phyloP scores from a whole-genome alignment of 2,329 filamentous ascomycete species.

The Claviceps capensis region DNA sequence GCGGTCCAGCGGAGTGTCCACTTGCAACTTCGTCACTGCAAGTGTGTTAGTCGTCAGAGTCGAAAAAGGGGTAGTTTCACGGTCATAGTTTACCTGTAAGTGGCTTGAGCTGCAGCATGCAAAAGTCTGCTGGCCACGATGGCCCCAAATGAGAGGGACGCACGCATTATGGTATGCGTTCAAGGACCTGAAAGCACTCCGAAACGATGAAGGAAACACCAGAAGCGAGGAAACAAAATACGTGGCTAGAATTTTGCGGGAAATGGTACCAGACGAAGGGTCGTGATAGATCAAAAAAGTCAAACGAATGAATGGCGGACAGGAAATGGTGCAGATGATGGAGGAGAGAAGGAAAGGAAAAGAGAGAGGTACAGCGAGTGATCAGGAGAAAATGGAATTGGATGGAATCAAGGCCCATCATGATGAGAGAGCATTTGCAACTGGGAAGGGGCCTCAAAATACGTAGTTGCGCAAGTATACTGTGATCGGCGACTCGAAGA shows the following conservation, averaged over 20 bases:
- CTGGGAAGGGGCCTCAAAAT: background rate
- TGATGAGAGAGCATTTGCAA: background rate
- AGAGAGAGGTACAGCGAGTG: background rate
- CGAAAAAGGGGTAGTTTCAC: background rate
- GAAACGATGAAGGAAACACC: background rate
- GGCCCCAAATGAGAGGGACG: constrained; percentile 20
- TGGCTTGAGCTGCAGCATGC: constrained; percentile 17
- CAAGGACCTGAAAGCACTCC: background rate
- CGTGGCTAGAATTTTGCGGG: constrained; percentile 3
- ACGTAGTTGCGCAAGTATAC: background rate
- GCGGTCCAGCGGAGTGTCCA: constrained; percentile 4
- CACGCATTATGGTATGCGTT: constrained; percentile 24
- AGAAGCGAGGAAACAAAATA: constrained; percentile 2
- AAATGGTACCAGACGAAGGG: constrained; percentile 1
- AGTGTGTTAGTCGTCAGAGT: background rate
- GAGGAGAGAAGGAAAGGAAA: background rate
- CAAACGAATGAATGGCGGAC: constrained; percentile 4
- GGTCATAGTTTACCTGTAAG: constrained; percentile 18
- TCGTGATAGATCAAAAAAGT: constrained; percentile 2
- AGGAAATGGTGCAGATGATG: background rate
- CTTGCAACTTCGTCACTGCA: constrained; percentile 8
- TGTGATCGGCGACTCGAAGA: background rate
- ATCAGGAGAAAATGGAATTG: background rate
- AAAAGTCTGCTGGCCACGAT: constrained; percentile 23
- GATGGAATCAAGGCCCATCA: background rate